A percentile compares a stretch with the other conserved stretches of the same genome.
Evolutionary conservation across 2,329 filamentous ascomycete species (phyloP).

Genomic region (Zopfia rhizophila): DNA sequence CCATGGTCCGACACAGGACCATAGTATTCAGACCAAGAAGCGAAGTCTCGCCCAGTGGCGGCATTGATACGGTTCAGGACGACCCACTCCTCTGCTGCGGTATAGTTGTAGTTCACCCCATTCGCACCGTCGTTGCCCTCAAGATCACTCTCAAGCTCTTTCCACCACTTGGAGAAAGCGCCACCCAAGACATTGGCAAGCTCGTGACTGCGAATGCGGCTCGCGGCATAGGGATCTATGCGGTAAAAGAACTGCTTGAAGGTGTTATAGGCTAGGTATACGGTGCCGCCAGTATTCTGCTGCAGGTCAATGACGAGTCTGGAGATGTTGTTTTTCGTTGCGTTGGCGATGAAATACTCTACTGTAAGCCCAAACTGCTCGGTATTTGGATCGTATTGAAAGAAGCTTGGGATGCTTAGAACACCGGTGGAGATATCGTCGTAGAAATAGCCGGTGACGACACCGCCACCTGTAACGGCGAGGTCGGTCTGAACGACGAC

Average conservation of each 20-base stretch:
- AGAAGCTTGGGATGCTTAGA: conserved; percentile 55
- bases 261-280: conserved; percentile 38
- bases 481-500: conserved; percentile 33
- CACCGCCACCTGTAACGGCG: conserved; percentile 21
- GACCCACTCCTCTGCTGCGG: conserved; percentile 28
- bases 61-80: conserved; percentile 27
- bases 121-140: conserved; percentile 2
- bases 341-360: conserved; percentile 55
- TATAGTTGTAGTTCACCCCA: conserved; percentile 1
- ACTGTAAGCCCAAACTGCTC: conserved; percentile 37
- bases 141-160: conserved; percentile 3
- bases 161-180: conserved; percentile 16
- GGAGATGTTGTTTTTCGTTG: conserved; percentile 57
- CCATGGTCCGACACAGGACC: conserved; percentile 39
- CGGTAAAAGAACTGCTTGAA: conserved; percentile 63
- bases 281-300: conserved; percentile 65
- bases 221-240: conserved; percentile 52
- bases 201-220: conserved; percentile 55
- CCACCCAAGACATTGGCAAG: conserved; percentile 33
- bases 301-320: conserved; percentile 71
- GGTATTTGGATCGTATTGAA: conserved; percentile 22
- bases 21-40: conserved; percentile 55
- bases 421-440: conserved; percentile 52
- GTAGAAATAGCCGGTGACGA: conserved; percentile 56
- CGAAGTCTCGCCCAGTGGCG: conserved; percentile 43